Conservation (phyloP, 192 early-diverging fungal species). For the Coemansia biformis region DNA sequence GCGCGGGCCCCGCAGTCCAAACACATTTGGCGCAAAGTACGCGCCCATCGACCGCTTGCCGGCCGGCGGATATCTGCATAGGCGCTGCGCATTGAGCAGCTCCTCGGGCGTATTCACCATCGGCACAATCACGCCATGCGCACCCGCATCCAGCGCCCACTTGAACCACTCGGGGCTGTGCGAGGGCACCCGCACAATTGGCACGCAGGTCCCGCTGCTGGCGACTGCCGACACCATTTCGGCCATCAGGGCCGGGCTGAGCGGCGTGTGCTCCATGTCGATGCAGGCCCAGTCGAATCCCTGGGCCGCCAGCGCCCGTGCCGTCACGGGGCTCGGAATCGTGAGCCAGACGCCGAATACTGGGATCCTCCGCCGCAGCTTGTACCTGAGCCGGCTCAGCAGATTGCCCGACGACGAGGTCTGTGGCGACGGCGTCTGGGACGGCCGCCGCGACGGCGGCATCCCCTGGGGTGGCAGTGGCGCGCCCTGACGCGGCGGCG, state of each 20-base stretch:
- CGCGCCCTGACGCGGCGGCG: slow-evolving; percentile 1
- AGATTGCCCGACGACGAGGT: slow-evolving; percentile 2
- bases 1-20: slow-evolving; percentile 32
- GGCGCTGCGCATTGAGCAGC: slow-evolving; percentile 21
- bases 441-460: slow-evolving; percentile 10
- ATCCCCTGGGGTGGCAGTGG: neutral
- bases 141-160: slow-evolving; percentile 50
- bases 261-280: slow-evolving; percentile 50
- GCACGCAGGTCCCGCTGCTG: slow-evolving; percentile 44
- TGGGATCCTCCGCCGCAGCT: slow-evolving; percentile 33
- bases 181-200: slow-evolving; percentile 49
- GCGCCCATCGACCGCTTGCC: slow-evolving; percentile 42
- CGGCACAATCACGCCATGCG: slow-evolving; percentile 44
- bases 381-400: slow-evolving; percentile 25
- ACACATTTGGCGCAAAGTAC: slow-evolving; percentile 30
- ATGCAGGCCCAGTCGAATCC: slow-evolving; percentile 53
- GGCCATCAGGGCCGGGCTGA: slow-evolving; percentile 45
- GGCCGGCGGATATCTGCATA: slow-evolving; percentile 39
- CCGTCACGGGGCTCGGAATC: slow-evolving; percentile 45
- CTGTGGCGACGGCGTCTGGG: slow-evolving; percentile 16
- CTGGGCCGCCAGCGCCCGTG: slow-evolving; percentile 40
- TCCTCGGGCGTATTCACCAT: slow-evolving; percentile 45
- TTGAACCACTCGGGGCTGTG: slow-evolving; percentile 48
- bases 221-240: slow-evolving; percentile 51
- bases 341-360: slow-evolving; percentile 48